These are phyloP conservation scores for Citrus glauca DNA, from an alignment of 345 rosid genomes.

Conservation along the genomic window DNA sequence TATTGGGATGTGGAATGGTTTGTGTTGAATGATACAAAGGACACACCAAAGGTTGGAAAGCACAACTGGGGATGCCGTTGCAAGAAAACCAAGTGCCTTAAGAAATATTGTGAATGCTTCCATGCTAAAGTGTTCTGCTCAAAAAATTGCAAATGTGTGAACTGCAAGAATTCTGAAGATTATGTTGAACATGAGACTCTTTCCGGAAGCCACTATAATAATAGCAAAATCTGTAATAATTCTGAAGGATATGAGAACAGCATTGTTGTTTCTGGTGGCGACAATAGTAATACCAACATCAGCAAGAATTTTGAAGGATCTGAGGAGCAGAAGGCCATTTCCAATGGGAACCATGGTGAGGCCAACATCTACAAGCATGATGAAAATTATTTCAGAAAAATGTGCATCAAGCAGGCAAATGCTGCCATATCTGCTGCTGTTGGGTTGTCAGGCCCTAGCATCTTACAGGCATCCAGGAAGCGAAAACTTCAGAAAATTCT, in stretches of 20 bases:
- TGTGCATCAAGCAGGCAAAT: slow-evolving; percentile 16
- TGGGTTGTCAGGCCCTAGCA: slow-evolving; percentile 16
- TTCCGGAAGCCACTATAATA: neutral
- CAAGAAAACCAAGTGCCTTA: slow-evolving; percentile 46
- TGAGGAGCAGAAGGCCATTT: slow-evolving; percentile 32
- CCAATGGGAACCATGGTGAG: slow-evolving; percentile 21
- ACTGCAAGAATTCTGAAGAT: slow-evolving; percentile 37
- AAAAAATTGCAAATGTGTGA: slow-evolving; percentile 46
- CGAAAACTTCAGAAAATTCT: slow-evolving; percentile 30
- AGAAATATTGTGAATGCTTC: slow-evolving; percentile 63
- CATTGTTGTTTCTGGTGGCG: slow-evolving; percentile 5
- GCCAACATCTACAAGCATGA: slow-evolving; percentile 8
- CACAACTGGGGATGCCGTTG: slow-evolving; percentile 52
- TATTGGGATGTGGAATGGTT: slow-evolving; percentile 6
- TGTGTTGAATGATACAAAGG: slow-evolving; percentile 24
- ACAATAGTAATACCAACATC: neutral
- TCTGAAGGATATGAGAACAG: slow-evolving; percentile 16
- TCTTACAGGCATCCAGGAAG: slow-evolving; percentile 27
- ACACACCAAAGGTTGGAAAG: slow-evolving; percentile 24
- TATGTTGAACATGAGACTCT: slow-evolving; percentile 12
- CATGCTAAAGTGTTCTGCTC: slow-evolving; percentile 48
- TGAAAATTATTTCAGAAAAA: slow-evolving; percentile 7
- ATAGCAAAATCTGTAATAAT: slow-evolving; percentile 6
- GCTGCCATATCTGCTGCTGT: slow-evolving; percentile 17
- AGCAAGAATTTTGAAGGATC: slow-evolving; percentile 26